Base-by-base conservation (phyloP, 225 moss, liverwort and hornwort species). In the Polytrichum commune region DNA sequence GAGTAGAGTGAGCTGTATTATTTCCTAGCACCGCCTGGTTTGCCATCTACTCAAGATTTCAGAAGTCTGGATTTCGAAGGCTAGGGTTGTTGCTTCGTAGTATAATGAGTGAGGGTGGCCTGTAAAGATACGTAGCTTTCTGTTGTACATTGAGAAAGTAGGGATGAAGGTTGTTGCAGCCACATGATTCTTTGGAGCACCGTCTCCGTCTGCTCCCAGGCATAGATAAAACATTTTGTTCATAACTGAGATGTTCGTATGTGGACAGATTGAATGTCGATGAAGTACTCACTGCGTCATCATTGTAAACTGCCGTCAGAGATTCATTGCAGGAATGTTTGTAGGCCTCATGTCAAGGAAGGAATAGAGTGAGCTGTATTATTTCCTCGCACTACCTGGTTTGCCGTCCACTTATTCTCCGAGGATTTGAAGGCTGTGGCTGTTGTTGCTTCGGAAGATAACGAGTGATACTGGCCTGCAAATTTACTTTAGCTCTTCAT, bases 101-200 rank as follows among this genome's bases (percentile, higher is more conserved):
- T 55, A 27, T 54, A 46, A n/a, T 20, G 22, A 56, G 61, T 46
- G 70, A 62, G 24, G 35, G 61, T 20, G 13, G 25, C 18, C 67
- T 71, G 38, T 71, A 61, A 56, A 71, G 18, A 46, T 71, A 38
- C 61, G 70, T 71, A 35, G 61, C 53, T 26, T 63, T 63, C 27
- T 54, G 53, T 53, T 72, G 72, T 72, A 72, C 53, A 72, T 72
- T 72, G 60, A 18, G 27, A 53, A 24, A 35, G 35, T 33, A 29
- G 60, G 18, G 53, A 54, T 24, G 68, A 55, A 35, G 55, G 55
- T 27, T 62, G 23, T 22, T 46, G 28, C 19, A 26, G 56, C n/a
- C 55, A 18, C 20, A 63, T 62, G 62, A 62, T 71, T 62, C 24
- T 71, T 62, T 71, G 72, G 53, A 53, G 53, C 53, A 18, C 6